These are phyloP conservation scores for Grosmannia penicillata DNA, from an alignment of 2,329 filamentous ascomycete species.

Conservation along the genomic window DNA sequence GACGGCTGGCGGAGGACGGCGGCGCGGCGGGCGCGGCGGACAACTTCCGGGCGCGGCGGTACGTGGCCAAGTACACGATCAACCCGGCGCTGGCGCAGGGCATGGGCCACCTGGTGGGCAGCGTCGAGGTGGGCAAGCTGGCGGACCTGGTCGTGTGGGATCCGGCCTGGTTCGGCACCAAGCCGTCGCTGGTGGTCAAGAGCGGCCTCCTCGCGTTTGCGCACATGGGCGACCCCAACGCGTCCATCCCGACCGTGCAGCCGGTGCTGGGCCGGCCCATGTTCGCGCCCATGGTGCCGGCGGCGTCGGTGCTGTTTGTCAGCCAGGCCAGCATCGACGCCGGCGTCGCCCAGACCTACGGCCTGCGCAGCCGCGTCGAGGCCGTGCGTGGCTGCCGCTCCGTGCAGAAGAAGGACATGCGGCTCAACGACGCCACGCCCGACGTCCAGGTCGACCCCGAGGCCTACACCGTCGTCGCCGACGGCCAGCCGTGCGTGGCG, in stretches of 20 bases:
- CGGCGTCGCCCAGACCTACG: conserved; percentile 56
- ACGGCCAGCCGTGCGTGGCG: conserved; percentile 58
- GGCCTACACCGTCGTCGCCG: conserved; percentile 74
- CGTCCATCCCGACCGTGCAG: conserved; percentile 75
- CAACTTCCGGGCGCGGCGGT: conserved; percentile 84
- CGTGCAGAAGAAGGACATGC: conserved; percentile 78
- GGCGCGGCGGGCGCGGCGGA: conserved; percentile 68
- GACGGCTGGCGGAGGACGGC: conserved; percentile 55
- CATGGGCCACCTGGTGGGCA: conserved; percentile 75
- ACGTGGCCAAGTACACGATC: conserved; percentile 91
- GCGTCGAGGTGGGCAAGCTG: conserved; percentile 75
- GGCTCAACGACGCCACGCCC: conserved; percentile 70
- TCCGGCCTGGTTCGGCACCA: conserved; percentile 72
- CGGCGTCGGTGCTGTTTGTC: conserved; percentile 69
- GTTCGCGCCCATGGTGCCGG: conserved; percentile 63
- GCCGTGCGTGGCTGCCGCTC: conserved; percentile 60
- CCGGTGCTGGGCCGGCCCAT: conserved; percentile 73
- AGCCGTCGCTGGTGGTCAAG: conserved; percentile 71
- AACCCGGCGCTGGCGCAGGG: conserved; percentile 88
- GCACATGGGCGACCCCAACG: conserved; percentile 77
- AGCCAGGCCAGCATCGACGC: conserved; percentile 54
- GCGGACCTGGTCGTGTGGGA: conserved; percentile 85
- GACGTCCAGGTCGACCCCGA: conserved; percentile 88
- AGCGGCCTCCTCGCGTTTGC: conserved; percentile 71
- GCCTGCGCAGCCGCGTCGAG: conserved; percentile 65